Evolutionary conservation across 2,329 filamentous ascomycete species (phyloP).

Genomic region (Magnaporthiopsis poae): DNA sequence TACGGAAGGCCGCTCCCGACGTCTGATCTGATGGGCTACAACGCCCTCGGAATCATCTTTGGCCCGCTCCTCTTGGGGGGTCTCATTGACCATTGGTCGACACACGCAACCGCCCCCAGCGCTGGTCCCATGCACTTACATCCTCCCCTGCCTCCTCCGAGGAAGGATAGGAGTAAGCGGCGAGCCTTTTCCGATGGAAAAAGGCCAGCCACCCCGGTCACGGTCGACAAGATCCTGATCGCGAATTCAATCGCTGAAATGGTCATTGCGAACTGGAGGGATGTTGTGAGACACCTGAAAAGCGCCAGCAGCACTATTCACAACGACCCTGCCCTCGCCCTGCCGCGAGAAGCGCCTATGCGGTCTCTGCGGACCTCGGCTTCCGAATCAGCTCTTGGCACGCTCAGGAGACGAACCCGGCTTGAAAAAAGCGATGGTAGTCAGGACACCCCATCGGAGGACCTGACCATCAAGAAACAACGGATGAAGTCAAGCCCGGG

Average conservation of each 20-base stretch:
- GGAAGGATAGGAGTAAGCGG: conserved; percentile 2
- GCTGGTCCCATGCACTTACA: conserved; percentile 31
- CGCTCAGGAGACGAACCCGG: too few species aligned
- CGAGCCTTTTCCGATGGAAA: conserved; percentile 12
- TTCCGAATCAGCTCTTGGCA: conserved; percentile 20
- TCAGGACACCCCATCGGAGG: too few species aligned
- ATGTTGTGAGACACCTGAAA: conserved; percentile 51
- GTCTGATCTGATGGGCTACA: conserved; percentile 54
- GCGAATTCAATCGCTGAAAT: conserved; percentile 54
- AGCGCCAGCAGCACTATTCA: conserved; percentile 28
- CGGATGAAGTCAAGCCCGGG: too few species aligned
- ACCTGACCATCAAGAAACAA: too few species aligned
- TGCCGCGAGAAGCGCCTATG: background rate
- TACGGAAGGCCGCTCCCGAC: conserved; percentile 42
- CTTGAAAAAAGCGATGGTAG: too few species aligned
- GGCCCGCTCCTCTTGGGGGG: conserved; percentile 54
- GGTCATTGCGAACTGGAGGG: conserved; percentile 56
- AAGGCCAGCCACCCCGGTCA: conserved; percentile 16
- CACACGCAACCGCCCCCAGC: conserved; percentile 32
- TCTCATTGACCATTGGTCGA: conserved; percentile 40
- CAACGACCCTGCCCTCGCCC: background rate
- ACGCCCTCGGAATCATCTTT: conserved; percentile 53
- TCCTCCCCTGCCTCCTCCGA: conserved; percentile 30
- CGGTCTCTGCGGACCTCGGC: conserved; percentile 26
- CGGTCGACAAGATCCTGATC: conserved; percentile 46